Evolutionary conservation across 768 basidiomycete species (phyloP).

Genomic region (Floccularia luteovirens): DNA sequence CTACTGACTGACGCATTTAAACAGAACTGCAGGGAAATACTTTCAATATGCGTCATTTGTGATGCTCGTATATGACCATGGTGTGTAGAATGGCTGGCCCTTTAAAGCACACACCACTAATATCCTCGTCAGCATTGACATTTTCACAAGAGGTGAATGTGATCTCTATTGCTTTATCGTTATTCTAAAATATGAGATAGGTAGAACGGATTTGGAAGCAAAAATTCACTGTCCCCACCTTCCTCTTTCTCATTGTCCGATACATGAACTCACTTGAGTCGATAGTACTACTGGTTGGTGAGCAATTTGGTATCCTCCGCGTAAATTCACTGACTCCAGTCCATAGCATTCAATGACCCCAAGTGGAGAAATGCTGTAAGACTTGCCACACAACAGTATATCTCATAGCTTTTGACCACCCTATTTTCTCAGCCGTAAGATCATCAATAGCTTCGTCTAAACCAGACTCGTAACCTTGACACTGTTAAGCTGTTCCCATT

Average conservation of each 20-base stretch:
- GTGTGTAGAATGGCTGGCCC: neutral
- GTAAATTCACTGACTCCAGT: neutral
- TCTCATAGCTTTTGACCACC: neutral
- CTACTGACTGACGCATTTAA: neutral
- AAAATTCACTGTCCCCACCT: slow-evolving; percentile 13
- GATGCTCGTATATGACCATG: slow-evolving; percentile 12
- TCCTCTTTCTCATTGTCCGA: slow-evolving; percentile 21
- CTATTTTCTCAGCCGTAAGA: neutral
- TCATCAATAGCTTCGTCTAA: neutral
- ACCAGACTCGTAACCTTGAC: too few species aligned
- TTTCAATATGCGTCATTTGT: slow-evolving; percentile 12
- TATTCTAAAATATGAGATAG: slow-evolving; percentile 5
- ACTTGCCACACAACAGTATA: neutral
- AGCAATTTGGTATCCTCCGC: neutral
- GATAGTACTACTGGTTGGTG: slow-evolving; percentile 16
- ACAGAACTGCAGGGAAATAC: slow-evolving; percentile 11
- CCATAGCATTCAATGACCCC: slow-evolving; percentile 15
- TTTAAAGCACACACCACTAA: neutral
- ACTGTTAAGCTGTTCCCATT: too few species aligned
- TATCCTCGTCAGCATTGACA: slow-evolving; percentile 4
- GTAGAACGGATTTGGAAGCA: slow-evolving; percentile 20
- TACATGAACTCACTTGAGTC: slow-evolving; percentile 20
- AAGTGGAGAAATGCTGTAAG: slow-evolving; percentile 12
- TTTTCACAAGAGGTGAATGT: slow-evolving; percentile 9
- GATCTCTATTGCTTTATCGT: neutral